These are phyloP conservation scores for Betula pendula DNA, from an alignment of 306 rosid species.

Conservation along the genomic window DNA sequence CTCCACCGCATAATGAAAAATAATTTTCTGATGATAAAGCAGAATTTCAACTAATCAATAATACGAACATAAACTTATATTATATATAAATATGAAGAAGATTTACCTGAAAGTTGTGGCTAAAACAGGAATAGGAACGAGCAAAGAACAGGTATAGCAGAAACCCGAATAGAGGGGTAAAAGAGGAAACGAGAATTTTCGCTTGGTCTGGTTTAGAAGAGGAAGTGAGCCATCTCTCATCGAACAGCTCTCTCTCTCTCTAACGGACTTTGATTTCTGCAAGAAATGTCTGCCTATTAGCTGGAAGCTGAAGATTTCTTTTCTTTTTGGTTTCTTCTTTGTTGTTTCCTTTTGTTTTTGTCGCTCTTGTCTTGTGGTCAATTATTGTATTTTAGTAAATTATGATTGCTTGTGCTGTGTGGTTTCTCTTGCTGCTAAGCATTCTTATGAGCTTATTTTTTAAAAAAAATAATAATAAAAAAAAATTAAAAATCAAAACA, in stretches of 20 bases:
- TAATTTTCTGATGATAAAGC: not conserved
- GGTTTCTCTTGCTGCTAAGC: too few species aligned
- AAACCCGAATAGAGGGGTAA: not conserved
- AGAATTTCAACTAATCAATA: not conserved
- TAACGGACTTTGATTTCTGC: not conserved
- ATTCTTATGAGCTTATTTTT: too few species aligned
- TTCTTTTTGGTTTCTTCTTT: not conserved
- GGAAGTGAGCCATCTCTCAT: not conserved
- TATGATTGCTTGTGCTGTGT: too few species aligned
- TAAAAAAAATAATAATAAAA: too few species aligned
- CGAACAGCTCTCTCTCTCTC: not conserved
- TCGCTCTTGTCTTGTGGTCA: not conserved
- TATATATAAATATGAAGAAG: not conserved
- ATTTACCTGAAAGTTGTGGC: not conserved
- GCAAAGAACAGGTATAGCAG: not conserved
- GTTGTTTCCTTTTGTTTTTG: not conserved
- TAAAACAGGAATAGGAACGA: not conserved
- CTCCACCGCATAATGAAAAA: not conserved
- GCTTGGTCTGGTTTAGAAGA: slow-evolving; percentile 3
- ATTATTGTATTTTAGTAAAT: too few species aligned
- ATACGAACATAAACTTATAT: too few species aligned
- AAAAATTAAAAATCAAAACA: too few species aligned
- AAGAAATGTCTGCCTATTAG: not conserved
- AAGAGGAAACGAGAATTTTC: not conserved
- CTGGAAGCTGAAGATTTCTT: not conserved